Conservation (phyloP, 2,329 filamentous ascomycete species). For the Colletotrichum theobromicola region DNA sequence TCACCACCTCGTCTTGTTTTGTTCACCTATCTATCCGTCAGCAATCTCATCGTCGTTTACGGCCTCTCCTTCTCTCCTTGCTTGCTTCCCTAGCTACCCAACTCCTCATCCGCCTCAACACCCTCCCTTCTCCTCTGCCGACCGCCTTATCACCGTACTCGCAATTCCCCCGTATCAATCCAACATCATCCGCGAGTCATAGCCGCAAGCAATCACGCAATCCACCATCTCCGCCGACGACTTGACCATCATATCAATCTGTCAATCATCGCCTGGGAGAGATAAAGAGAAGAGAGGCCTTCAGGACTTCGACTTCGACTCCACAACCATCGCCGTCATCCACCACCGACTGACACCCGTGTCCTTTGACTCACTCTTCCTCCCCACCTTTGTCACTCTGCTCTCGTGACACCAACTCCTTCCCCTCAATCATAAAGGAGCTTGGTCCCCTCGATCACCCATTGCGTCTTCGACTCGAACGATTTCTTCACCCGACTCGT, state of each 20-base stretch:
- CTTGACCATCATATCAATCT: not conserved
- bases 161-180: not conserved
- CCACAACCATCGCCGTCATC: conserved; percentile 1
- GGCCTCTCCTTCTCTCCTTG: conserved; percentile 23
- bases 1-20: not conserved
- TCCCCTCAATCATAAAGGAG: not conserved
- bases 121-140: not conserved
- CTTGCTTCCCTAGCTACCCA: conserved; percentile 18
- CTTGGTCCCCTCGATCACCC: not conserved
- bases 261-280: conserved; percentile 18
- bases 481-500: not conserved
- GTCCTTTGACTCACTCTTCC: conserved; percentile 19
- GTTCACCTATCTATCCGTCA: not conserved
- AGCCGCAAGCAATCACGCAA: conserved; percentile 20
- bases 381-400: conserved; percentile 5
- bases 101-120: conserved; percentile 21
- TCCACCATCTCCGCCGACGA: conserved; percentile 3
- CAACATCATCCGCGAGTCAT: conserved; percentile 6
- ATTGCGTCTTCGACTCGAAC: not conserved
- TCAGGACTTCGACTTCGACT: not conserved
- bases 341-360: not conserved
- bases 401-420: not conserved
- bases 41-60: conserved; percentile 9
- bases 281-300: conserved; percentile 19
- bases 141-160: not conserved